Base-by-base conservation (phyloP, 1,139 yeast genomes). In the Yamadazyma taylorii region DNA sequence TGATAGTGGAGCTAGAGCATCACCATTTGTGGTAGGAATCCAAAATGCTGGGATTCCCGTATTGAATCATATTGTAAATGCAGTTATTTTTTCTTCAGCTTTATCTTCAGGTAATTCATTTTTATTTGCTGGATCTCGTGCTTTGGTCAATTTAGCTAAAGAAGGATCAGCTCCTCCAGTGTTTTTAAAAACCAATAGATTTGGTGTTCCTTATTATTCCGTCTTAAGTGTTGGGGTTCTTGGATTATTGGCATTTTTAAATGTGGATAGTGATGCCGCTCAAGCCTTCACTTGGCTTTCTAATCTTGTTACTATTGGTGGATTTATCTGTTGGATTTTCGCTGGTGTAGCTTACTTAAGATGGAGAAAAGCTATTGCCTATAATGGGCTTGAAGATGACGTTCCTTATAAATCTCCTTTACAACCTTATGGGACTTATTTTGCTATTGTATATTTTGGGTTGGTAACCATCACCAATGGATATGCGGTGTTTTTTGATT, bases 301-400 rank as follows among this genome's bases (percentile, higher is more conserved):
- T 37, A 82, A 81, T 53, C 79, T 82, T 45, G 83, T 82, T 33
- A 79, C 89, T 23, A 79, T 83, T 45, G 79, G 84, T 34, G 90
- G 90, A 37, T 69, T 84, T 36, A 56, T 84, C 40, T 76, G 85
- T 30, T 85, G 92, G 92, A 65, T 81, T 38, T 68, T 67, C 36
- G 65, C 74, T 27, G 54, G 71, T 17, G 55, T 68, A 32, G 65
- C 78, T 25, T 75, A 76, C 48, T 43, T 77, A 34, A 67, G 81
- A 56, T 78, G 75, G 69, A 74, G 79, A 60, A 71, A 66, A 49
- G 84, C 81, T 15, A 61, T 76, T 43, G 49, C 45, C 4, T 59
- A 45, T 47, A 72, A 73, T 40, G 61, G 60, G 10, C 26, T 51
- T 14, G 41, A 43, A 26, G 47, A 68, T 33, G 49, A 52, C 11